These are phyloP conservation scores for Aspergillus sp. DNA, from an alignment of 2,329 filamentous ascomycete genomes.

Conservation along the genomic window DNA sequence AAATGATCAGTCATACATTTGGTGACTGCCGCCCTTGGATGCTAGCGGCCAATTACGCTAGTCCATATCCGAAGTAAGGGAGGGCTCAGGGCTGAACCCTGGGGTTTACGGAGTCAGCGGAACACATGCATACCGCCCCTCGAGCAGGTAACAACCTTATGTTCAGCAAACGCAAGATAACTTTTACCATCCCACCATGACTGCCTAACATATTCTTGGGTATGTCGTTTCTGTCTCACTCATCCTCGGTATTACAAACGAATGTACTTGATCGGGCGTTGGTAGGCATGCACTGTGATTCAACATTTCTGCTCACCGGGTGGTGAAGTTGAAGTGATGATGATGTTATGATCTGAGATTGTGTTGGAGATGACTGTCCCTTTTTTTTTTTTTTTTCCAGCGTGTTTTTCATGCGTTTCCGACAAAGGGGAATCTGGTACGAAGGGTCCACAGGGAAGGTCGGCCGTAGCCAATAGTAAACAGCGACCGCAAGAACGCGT, in stretches of 20 bases:
- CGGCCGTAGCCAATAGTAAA: slow-evolving; percentile 24
- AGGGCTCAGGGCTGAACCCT: slow-evolving; percentile 31
- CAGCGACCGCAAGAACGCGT: slow-evolving; percentile 22
- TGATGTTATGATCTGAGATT: slow-evolving; percentile 11
- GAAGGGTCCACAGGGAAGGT: slow-evolving; percentile 18
- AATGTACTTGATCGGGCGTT: slow-evolving; percentile 8
- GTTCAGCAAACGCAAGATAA: slow-evolving; percentile 1
- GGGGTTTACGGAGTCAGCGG: slow-evolving; percentile 24
- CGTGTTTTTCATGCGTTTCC: slow-evolving; percentile 19
- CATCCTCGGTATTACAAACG: slow-evolving; percentile 16
- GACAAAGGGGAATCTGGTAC: slow-evolving; percentile 25
- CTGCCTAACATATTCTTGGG: slow-evolving; percentile 23
- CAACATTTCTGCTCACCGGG: neutral
- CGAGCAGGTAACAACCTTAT: slow-evolving; percentile 2
- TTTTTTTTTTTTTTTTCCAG: slow-evolving; percentile 13
- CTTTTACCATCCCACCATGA: slow-evolving; percentile 14
- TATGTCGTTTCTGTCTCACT: slow-evolving; percentile 24
- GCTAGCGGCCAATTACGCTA: slow-evolving; percentile 13
- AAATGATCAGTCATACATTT: neutral
- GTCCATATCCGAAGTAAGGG: slow-evolving; percentile 25
- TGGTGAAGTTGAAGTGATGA: slow-evolving; percentile 1
- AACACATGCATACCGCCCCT: slow-evolving; percentile 8
- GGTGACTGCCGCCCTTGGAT: neutral
- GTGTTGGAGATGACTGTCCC: neutral
- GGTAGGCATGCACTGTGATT: neutral